Evolutionary conservation across 495 filamentous ascomycete genomes (phyloP).

Genomic region (Patellaria atrata): DNA sequence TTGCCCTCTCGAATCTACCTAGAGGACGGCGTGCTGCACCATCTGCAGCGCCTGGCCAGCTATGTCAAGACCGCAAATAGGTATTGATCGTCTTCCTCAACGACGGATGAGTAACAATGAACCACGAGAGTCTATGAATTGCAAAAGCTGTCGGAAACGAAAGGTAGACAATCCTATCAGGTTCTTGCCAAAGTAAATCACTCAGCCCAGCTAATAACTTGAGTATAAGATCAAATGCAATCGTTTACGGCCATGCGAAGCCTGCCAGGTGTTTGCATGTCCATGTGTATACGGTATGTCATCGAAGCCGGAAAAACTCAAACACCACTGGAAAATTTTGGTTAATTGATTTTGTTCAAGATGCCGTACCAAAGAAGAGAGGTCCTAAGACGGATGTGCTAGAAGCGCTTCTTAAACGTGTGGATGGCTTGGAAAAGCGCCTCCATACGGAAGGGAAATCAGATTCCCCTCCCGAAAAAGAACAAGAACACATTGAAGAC

Average conservation of each 20-base stretch:
- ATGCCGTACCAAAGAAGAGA: conserved; percentile 77
- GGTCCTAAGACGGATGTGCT: conserved; percentile 81
- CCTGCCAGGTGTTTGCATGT: conserved; percentile 76
- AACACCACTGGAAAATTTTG: no score
- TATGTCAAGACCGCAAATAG: conserved; percentile 66
- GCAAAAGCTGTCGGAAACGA: conserved; percentile 80
- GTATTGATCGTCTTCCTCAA: conserved; percentile 67
- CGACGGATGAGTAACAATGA: conserved; percentile 60
- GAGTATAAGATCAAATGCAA: conserved; percentile 69
- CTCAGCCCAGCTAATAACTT: conserved; percentile 5
- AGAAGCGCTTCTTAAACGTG: conserved; percentile 67
- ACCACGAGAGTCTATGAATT: conserved; percentile 82
- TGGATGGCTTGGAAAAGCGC: conserved; percentile 68
- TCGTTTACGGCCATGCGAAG: conserved; percentile 69
- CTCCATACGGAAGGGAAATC: conserved; percentile 36
- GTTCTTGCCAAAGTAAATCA: conserved; percentile 2
- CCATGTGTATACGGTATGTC: conserved; percentile 73
- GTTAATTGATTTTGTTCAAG: no score
- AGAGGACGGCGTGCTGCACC: conserved; percentile 4
- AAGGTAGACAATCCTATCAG: conserved; percentile 39
- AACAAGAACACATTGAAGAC: not conserved
- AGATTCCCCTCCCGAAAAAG: conserved; percentile 12
- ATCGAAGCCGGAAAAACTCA: no score
- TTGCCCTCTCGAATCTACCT: not conserved
- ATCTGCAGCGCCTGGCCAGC: conserved; percentile 11